These are phyloP conservation scores for Solanum pinnatisectum DNA, from an alignment of 257 asterid genomes.

Conservation along the genomic window DNA sequence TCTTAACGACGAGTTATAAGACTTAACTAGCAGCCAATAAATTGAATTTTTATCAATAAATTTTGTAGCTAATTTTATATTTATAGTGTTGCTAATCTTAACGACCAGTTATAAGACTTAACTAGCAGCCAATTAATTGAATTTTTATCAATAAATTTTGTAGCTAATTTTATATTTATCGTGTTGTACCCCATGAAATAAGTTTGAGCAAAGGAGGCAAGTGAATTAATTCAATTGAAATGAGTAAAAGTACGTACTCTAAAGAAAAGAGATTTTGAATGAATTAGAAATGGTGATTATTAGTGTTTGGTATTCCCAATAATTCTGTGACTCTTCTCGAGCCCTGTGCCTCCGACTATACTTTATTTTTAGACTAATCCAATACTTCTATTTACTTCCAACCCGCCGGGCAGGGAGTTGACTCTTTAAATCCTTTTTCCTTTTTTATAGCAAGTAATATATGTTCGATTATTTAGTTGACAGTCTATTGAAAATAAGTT, in stretches of 20 bases:
- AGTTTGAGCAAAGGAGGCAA: neutral
- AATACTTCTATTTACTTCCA: neutral
- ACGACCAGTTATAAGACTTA: too few relatives aligned
- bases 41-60: too few relatives aligned
- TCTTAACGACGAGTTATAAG: too few relatives aligned
- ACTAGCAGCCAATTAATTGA: too few relatives aligned
- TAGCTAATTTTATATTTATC: too few relatives aligned
- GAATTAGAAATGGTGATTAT: neutral
- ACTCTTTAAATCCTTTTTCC: neutral
- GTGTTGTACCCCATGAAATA: neutral
- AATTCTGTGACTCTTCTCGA: conserved; percentile 18
- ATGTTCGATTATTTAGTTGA: too few relatives aligned
- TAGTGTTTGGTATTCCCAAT: conserved; percentile 14
- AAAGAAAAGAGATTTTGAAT: neutral
- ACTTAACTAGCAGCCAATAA: too few relatives aligned
- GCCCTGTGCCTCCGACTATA: conserved; percentile 17
- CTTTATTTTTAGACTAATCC: neutral
- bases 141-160: too few relatives aligned
- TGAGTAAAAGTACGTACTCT: neutral
- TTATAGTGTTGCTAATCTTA: too few relatives aligned
- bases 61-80: too few relatives aligned
- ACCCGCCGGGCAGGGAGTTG: neutral
- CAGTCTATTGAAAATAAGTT: too few relatives aligned
- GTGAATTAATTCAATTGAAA: neutral
- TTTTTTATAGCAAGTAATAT: too few relatives aligned